Percentiles rank a stretch among this genome's conserved stretches.
These are phyloP conservation scores for Marchantia paleacea DNA, from an alignment of 225 moss, liverwort and hornwort genomes.

Conservation along the genomic window DNA sequence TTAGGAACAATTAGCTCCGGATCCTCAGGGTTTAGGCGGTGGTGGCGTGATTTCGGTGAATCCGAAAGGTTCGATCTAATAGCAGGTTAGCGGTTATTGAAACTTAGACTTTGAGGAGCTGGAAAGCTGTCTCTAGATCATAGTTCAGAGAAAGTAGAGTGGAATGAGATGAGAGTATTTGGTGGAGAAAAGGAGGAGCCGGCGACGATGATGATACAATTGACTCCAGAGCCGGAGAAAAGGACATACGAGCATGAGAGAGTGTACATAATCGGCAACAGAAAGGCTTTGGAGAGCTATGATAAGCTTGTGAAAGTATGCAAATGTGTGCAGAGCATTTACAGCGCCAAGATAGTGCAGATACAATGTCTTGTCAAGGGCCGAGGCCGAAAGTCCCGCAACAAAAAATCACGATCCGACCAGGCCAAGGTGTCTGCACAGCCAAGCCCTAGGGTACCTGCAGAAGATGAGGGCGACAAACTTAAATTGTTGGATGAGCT, in stretches of 20 bases:
- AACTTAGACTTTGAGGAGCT: no score
- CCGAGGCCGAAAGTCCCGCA: not conserved
- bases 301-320: not conserved
- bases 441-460: not conserved
- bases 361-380: not conserved
- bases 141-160: no score
- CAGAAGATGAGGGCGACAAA: not conserved
- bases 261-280: not conserved
- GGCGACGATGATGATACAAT: not conserved
- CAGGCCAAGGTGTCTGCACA: not conserved
- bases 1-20: no score
- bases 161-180: no score
- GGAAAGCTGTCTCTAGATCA: no score
- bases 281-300: not conserved
- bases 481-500: not conserved
- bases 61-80: no score
- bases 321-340: not conserved
- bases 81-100: no score
- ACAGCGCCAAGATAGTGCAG: not conserved
- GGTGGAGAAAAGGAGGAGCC: not conserved
- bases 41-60: no score
- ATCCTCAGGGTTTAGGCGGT: no score
- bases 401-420: not conserved
- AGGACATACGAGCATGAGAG: conserved; percentile 7
- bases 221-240: not conserved